Conservation (phyloP, 352 stramenopile genomes). For the Phytophthora lateralis region DNA sequence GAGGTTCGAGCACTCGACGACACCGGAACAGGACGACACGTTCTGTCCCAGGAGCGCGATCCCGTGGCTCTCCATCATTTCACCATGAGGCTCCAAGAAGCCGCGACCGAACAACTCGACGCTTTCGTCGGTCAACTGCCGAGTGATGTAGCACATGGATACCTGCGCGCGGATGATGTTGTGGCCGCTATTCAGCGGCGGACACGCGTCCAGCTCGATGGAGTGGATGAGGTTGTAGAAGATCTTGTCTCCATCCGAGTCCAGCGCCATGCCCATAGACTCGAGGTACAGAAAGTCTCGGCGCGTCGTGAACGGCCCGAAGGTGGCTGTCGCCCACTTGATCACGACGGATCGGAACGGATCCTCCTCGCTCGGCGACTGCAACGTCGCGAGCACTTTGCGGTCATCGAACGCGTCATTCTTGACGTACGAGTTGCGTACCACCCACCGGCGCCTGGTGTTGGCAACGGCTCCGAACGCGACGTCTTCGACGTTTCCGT, state of each 20-base stretch:
- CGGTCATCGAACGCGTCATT: slow-evolving; percentile 38
- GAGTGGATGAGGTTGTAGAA: slow-evolving; percentile 55
- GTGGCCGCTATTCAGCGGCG: slow-evolving; percentile 12
- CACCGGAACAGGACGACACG: slow-evolving; percentile 24
- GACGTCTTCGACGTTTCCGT: slow-evolving; percentile 39
- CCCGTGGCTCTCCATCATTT: slow-evolving; percentile 45
- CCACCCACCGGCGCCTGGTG: slow-evolving; percentile 26
- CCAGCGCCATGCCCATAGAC: slow-evolving; percentile 42
- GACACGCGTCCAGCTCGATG: slow-evolving; percentile 34
- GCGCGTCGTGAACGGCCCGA: slow-evolving; percentile 31
- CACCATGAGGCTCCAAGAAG: slow-evolving; percentile 46
- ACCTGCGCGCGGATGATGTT: slow-evolving; percentile 45
- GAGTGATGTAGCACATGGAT: slow-evolving; percentile 56
- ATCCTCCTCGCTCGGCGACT: slow-evolving; percentile 35
- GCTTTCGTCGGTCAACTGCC: slow-evolving; percentile 30
- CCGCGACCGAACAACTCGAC: slow-evolving; percentile 59
- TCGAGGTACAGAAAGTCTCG: slow-evolving; percentile 50
- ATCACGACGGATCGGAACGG: slow-evolving; percentile 49
- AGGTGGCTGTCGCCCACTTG: slow-evolving; percentile 42
- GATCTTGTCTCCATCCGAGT: slow-evolving; percentile 38
- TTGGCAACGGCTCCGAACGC: slow-evolving; percentile 37
- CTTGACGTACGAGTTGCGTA: slow-evolving; percentile 41
- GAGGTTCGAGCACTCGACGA: slow-evolving; percentile 53
- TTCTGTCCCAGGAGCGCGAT: slow-evolving; percentile 40
- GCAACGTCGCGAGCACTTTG: slow-evolving; percentile 34